A percentile compares a stretch with the other conserved stretches of the same genome.
Conservation (phyloP, 257 asterid species). For the Solanum tacnaense region DNA sequence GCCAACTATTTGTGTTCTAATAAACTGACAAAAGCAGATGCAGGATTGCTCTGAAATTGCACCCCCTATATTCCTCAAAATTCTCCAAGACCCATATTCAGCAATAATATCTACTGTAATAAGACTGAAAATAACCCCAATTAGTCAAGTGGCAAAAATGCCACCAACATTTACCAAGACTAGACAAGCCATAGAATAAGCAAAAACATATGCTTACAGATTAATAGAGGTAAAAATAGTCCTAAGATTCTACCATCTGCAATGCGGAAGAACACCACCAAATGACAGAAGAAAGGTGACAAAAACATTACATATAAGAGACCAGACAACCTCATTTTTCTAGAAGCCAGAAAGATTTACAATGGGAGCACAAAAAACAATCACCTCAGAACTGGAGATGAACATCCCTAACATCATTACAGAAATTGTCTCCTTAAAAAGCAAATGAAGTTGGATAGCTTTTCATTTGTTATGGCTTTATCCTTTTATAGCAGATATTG, state of each 20-base stretch:
- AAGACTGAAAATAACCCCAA: neutral
- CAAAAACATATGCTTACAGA: neutral
- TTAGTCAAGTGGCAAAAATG: neutral
- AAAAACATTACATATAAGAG: neutral
- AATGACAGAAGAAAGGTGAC: neutral
- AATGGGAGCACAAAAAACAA: neutral
- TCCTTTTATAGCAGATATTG: neutral
- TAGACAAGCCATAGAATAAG: neutral
- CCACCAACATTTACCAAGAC: neutral
- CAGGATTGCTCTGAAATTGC: neutral
- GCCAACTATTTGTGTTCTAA: neutral
- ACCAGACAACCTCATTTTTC: neutral
- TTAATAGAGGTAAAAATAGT: neutral
- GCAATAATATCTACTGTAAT: neutral
- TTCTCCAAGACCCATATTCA: neutral
- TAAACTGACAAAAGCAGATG: neutral
- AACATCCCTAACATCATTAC: neutral
- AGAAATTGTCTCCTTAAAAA: neutral
- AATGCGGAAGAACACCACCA: neutral
- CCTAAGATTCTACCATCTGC: neutral
- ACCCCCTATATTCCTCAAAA: neutral
- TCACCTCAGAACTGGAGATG: neutral
- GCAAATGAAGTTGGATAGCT: neutral
- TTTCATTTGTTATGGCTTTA: neutral
- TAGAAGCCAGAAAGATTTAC: neutral